Base-by-base conservation (phyloP, 2,329 filamentous ascomycete species). In the Verticillium albo-atrum region DNA sequence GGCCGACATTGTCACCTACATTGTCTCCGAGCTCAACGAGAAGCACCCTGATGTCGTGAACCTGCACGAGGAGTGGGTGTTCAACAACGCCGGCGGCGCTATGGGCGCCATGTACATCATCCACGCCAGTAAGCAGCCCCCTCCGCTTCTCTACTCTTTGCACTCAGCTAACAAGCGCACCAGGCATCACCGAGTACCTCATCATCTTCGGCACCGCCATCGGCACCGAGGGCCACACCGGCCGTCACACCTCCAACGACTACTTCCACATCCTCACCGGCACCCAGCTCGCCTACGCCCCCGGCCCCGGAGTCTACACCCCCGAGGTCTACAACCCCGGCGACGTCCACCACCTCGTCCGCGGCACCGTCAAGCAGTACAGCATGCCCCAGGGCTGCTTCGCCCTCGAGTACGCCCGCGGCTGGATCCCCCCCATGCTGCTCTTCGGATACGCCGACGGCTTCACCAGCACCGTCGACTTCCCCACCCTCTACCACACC, bases 31-130 rank as follows among this genome's bases (percentile, higher is more conserved):
- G 75, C 81, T 96, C 58, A 78, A 79, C 66, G 76, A 77, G 66
- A 82, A 80, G 67, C 67, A 77, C 71, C 71, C 75, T 56, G 67
- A 68, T 55, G 77, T 91, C 73, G 70, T 94, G 70, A 92, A 89
- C 76, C 71, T 84, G 58, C 78, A 89, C 61, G 86, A 94, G 76
- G 89, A 94, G 74, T 96, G 91, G 91, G 82, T 96, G 53, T 94
- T 96, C 69, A 96, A 96, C 81, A 96, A 96, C 70, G 91, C 91
- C 56, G 92, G 92, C 57, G 92, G 92, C 64, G 91, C 91, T 57
- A 96, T 96, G 92, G 92, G 92, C 59, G 90, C 84, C 69, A 95
- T 96, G 92, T 92, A 91, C 74, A 88, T 96, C 65, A 88, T 96
- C 68, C 92, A 96, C 72, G 90, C 91, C 61, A 93, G 89, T 89